phyloP scores from a whole-genome alignment of 257 asterid genomes.

The Lithospermum erythrorhizon region DNA sequence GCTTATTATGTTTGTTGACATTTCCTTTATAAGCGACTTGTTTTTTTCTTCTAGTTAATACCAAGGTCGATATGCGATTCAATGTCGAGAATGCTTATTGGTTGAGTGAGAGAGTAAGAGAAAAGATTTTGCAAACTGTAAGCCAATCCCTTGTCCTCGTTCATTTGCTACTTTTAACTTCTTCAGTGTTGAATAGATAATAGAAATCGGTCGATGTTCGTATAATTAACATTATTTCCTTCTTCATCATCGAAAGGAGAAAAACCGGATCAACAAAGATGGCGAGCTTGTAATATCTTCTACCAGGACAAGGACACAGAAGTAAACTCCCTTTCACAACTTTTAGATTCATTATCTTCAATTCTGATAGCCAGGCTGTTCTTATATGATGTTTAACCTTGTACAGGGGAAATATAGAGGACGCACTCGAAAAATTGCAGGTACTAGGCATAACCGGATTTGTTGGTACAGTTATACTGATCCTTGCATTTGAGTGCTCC shows the following conservation, averaged over 20 bases:
- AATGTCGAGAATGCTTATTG: slow-evolving; percentile 67
- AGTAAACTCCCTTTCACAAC: slow-evolving; percentile 30
- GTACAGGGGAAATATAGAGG: slow-evolving; percentile 73
- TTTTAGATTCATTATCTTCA: background rate
- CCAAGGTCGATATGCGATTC: slow-evolving; percentile 97
- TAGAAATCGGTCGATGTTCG: background rate
- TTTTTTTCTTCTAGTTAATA: slow-evolving; percentile 40
- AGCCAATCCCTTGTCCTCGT: slow-evolving; percentile 15
- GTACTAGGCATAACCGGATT: slow-evolving; percentile 30
- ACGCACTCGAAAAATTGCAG: slow-evolving; percentile 83
- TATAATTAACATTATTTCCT: background rate
- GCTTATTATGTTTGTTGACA: slow-evolving; percentile 4
- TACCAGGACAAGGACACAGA: slow-evolving; percentile 77
- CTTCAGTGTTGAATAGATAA: no score
- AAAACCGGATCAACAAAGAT: slow-evolving; percentile 73
- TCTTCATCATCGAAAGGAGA: slow-evolving; percentile 49
- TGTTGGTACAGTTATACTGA: slow-evolving; percentile 1
- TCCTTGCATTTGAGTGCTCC: background rate
- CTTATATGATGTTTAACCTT: slow-evolving; percentile 4
- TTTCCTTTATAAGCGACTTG: background rate
- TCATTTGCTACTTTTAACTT: background rate
- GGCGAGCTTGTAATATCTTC: slow-evolving; percentile 92
- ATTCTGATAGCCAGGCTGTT: background rate
- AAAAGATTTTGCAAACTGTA: slow-evolving; percentile 82
- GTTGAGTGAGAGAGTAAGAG: slow-evolving; percentile 72